Base-by-base conservation (phyloP, 371 early-diverging fungal species). In the Smittium mucronatum region DNA sequence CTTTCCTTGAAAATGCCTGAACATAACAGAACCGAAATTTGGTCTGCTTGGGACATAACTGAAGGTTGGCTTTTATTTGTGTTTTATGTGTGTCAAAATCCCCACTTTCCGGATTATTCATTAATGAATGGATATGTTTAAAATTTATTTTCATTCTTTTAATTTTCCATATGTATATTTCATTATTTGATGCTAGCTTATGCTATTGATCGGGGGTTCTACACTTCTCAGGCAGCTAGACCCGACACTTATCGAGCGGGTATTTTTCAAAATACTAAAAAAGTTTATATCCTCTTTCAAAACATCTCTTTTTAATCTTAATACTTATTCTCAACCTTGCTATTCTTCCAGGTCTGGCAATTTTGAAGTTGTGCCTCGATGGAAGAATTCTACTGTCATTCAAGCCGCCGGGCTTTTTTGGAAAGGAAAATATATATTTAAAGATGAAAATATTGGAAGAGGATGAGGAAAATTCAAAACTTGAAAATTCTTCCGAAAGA, bases 31-130 rank as follows among this genome's bases (percentile, higher is more conserved):
- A 58, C 75, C 2, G 83, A 79, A 69, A 68, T 81, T 69, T 94
- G 93, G 95, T 87, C 90, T 16, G 90, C 92, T 2, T 93, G 90
- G 89, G 81, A 82, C 34, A 88, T 94, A 30, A 91, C 91, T 74
- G 94, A 94, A 84, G 82, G 88, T 87, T 79, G 70, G 70, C 34
- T n/a, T n/a, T n/a, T n/a, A n/a, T n/a, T n/a, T n/a, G n/a, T n/a
- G n/a, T n/a, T n/a, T n/a, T n/a, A n/a, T n/a, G n/a, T n/a, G n/a
- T n/a, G n/a, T n/a, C n/a, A n/a, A n/a, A n/a, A n/a, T n/a, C n/a
- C n/a, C n/a, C n/a, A n/a, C n/a, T n/a, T n/a, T n/a, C n/a, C n/a
- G n/a, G n/a, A n/a, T n/a, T n/a, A n/a, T n/a, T n/a, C n/a, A n/a
- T n/a, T n/a, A n/a, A n/a, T n/a, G n/a, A n/a, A n/a, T n/a, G n/a